Evolutionary conservation across 495 filamentous ascomycete species (phyloP).

Genomic region (Apiosordaria backusii): DNA sequence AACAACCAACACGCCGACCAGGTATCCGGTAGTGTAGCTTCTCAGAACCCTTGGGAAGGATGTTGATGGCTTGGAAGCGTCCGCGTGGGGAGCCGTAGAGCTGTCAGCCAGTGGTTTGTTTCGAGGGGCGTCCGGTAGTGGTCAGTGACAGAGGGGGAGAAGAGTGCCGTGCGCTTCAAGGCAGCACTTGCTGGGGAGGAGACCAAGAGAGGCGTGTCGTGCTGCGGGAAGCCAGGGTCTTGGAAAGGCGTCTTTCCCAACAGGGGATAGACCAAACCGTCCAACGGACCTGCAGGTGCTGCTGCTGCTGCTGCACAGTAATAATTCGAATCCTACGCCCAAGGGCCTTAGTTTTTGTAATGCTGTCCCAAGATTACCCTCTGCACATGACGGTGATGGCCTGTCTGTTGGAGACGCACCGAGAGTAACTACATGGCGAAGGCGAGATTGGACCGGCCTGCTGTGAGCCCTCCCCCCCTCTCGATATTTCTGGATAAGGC

Average conservation of each 20-base stretch:
- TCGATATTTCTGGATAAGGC: not conserved
- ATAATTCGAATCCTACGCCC: not conserved
- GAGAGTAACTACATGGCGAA: not conserved
- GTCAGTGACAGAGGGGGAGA: constrained; percentile 5
- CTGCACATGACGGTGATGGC: not conserved
- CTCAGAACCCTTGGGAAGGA: not conserved
- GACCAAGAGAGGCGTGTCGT: not conserved
- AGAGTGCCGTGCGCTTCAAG: not conserved
- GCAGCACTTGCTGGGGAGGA: constrained; percentile 5
- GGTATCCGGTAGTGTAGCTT: not conserved
- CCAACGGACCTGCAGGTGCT: constrained; percentile 10
- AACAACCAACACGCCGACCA: constrained; percentile 12
- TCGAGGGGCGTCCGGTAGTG: constrained; percentile 8
- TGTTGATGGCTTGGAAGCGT: constrained; percentile 13
- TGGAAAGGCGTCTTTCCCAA: constrained; percentile 10
- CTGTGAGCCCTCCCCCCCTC: not conserved
- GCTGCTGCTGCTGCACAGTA: not conserved
- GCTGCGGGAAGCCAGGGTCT: constrained; percentile 17
- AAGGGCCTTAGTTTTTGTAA: not conserved
- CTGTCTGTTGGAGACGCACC: not conserved
- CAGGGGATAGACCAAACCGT: constrained; percentile 15
- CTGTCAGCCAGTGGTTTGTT: constrained; percentile 17
- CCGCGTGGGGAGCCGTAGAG: constrained; percentile 15
- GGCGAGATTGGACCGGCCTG: not conserved
- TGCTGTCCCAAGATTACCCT: not conserved